Evolutionary conservation across 495 filamentous ascomycete species (phyloP).

Genomic region (Oleoguttula mirabilis): DNA sequence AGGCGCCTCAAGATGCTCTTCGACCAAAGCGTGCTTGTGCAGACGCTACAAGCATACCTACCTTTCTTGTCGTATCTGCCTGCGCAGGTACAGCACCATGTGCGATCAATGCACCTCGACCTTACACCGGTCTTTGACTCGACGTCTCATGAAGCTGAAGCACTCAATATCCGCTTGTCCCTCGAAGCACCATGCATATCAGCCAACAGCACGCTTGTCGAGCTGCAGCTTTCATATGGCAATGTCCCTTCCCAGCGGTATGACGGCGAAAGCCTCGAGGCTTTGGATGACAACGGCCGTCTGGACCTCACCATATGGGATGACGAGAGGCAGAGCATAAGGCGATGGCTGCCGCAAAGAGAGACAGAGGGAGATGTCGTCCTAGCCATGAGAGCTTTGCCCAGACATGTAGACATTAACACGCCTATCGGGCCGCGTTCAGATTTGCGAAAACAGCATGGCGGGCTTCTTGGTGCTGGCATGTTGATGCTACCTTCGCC

Average conservation of each 20-base stretch:
- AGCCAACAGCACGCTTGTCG: conserved; percentile 4
- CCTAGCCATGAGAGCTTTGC: neutral
- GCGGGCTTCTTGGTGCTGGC: neutral
- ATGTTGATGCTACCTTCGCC: conserved; percentile 1
- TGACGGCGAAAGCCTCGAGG: neutral
- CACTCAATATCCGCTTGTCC: too few species aligned
- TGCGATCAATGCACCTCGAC: too few species aligned
- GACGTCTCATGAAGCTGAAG: too few species aligned
- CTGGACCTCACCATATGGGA: neutral
- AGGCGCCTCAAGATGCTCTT: too few species aligned
- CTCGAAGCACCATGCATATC: too few species aligned
- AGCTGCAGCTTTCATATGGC: neutral
- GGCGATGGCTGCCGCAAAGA: neutral
- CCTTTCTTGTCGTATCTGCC: too few species aligned
- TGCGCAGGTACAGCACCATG: too few species aligned
- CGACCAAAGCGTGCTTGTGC: too few species aligned
- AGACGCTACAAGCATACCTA: too few species aligned
- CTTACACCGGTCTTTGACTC: too few species aligned
- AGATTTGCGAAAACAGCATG: neutral
- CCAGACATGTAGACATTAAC: neutral
- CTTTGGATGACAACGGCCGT: neutral
- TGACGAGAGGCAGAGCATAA: neutral
- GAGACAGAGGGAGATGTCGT: neutral
- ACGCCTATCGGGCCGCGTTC: conserved; percentile 4
- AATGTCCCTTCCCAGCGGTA: conserved; percentile 1